Percentiles rank a stretch among this genome's conserved stretches.
Conservation (phyloP, 257 asterid species). For the Striga asiatica region DNA sequence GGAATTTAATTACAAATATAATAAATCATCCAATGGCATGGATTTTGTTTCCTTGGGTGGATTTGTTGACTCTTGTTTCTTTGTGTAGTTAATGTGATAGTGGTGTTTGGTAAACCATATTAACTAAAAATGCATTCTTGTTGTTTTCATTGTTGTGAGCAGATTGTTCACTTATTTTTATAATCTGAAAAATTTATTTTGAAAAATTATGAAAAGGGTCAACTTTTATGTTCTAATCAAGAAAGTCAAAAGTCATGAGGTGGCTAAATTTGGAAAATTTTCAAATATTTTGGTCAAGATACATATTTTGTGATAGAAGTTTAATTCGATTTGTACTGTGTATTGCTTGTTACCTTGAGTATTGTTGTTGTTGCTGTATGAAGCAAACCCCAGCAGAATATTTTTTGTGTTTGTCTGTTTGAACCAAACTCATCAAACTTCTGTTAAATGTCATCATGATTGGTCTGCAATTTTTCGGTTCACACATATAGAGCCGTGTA, state of each 20-base stretch:
- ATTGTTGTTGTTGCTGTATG: constrained; percentile 16
- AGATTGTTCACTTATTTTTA: not conserved
- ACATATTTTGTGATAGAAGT: not conserved
- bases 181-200: not conserved
- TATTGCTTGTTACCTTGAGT: not conserved
- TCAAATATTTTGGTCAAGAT: not conserved
- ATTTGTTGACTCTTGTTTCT: not conserved
- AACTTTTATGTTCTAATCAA: not conserved
- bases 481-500: constrained; percentile 2
- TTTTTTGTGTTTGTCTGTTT: constrained; percentile 4
- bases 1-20: too few species aligned
- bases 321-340: not conserved
- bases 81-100: not conserved
- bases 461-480: constrained; percentile 11
- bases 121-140: not conserved
- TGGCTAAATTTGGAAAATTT: not conserved
- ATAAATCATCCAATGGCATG: too few species aligned
- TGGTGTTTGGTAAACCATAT: constrained; percentile 16
- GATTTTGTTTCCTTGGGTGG: too few species aligned
- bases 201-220: not conserved
- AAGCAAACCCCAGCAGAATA: constrained; percentile 38
- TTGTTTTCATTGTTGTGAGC: not conserved
- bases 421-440: constrained; percentile 29
- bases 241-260: not conserved
- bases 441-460: constrained; percentile 27